Evolutionary conservation across 1,139 yeast species (phyloP).

Genomic region (Lodderomyces theae): DNA sequence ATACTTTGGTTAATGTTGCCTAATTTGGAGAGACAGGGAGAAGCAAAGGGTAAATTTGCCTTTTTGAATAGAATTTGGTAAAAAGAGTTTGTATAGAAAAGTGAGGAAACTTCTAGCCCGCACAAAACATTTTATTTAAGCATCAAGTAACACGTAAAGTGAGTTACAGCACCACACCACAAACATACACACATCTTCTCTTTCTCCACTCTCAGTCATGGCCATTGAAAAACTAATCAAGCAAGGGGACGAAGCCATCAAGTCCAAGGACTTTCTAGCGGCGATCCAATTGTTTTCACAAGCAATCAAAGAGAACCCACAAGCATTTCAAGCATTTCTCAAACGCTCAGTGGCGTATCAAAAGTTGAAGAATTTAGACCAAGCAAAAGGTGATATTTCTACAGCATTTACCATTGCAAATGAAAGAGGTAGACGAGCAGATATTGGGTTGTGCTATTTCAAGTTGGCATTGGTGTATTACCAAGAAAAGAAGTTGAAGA

Average conservation of each 20-base stretch:
- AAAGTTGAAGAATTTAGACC: slow-evolving; percentile 47
- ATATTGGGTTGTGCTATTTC: slow-evolving; percentile 59
- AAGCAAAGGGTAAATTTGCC: slow-evolving; percentile 12
- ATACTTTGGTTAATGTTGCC: slow-evolving; percentile 49
- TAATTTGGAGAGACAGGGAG: slow-evolving; percentile 24
- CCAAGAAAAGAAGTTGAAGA: slow-evolving; percentile 42
- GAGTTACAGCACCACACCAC: too few species aligned
- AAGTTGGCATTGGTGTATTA: slow-evolving; percentile 54
- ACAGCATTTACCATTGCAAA: slow-evolving; percentile 56
- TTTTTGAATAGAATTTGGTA: slow-evolving; percentile 25
- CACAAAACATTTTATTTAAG: neutral
- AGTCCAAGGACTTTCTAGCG: slow-evolving; percentile 33
- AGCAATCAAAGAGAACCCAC: slow-evolving; percentile 39
- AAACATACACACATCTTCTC: too few species aligned
- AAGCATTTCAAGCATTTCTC: slow-evolving; percentile 51
- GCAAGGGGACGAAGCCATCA: slow-evolving; percentile 32
- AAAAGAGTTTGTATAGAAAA: neutral
- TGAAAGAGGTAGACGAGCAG: slow-evolving; percentile 47
- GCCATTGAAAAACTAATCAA: slow-evolving; percentile 38
- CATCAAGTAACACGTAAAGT: too few species aligned
- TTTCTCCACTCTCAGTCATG: slow-evolving; percentile 28
- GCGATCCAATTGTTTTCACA: slow-evolving; percentile 32
- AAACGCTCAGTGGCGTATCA: slow-evolving; percentile 58
- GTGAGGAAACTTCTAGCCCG: neutral
- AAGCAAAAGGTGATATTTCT: slow-evolving; percentile 53